Percentiles rank a stretch among this genome's conserved stretches.
Evolutionary conservation across 495 filamentous ascomycete genomes (phyloP).

Genomic region (Lasiosphaeriaceae sp.): DNA sequence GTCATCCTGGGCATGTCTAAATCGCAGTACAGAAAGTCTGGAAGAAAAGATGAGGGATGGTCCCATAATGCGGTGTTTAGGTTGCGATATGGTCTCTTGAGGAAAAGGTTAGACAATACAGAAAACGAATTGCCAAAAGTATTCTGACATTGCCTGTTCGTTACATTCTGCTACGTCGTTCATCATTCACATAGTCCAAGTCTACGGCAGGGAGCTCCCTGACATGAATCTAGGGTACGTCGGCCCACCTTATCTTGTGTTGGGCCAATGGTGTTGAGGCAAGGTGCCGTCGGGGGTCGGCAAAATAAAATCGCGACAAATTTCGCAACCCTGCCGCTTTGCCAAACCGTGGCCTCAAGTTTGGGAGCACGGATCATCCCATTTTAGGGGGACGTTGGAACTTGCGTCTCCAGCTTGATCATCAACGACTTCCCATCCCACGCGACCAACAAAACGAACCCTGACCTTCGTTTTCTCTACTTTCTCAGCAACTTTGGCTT

Average conservation of each 20-base stretch:
- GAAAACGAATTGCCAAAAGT: too few relatives aligned
- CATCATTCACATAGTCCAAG: neutral
- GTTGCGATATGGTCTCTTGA: too few relatives aligned
- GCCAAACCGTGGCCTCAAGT: conserved; percentile 38
- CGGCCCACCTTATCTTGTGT: neutral
- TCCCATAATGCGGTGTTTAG: too few relatives aligned
- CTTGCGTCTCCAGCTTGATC: conserved; percentile 16
- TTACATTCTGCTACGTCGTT: too few relatives aligned
- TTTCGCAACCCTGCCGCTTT: conserved; percentile 16
- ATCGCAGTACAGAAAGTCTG: too few relatives aligned
- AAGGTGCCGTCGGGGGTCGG: conserved; percentile 5
- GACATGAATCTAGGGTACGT: conserved; percentile 4
- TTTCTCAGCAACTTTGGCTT: neutral
- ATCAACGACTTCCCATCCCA: conserved; percentile 5
- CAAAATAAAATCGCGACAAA: conserved; percentile 20
- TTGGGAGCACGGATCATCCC: conserved; percentile 25
- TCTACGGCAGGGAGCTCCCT: neutral
- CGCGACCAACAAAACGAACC: conserved; percentile 9
- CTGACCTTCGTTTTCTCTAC: neutral
- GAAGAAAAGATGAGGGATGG: too few relatives aligned
- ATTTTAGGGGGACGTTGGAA: conserved; percentile 23
- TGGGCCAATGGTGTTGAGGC: neutral
- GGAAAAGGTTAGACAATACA: too few relatives aligned
- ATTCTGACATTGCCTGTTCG: too few relatives aligned
- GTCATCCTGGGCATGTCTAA: too few relatives aligned